A percentile compares a stretch with the other conserved stretches of the same genome.
phyloP scores from a whole-genome alignment of 2,329 filamentous ascomycete genomes.

The Trichoderma sp. region DNA sequence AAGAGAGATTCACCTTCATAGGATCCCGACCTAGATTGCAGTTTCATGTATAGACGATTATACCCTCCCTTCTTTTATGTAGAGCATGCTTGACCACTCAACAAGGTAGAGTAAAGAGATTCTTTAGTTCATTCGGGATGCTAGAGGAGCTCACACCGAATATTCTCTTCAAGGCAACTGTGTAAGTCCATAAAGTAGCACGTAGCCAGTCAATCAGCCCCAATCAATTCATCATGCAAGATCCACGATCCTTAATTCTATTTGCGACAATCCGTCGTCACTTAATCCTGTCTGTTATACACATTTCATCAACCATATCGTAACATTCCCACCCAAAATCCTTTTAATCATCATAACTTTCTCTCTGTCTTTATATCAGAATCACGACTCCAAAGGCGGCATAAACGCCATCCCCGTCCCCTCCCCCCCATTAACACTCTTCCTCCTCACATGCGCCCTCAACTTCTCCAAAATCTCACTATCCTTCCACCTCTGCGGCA shows the following conservation, averaged over 20 bases:
- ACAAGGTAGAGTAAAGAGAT: not conserved
- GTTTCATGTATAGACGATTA: not conserved
- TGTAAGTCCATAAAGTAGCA: not conserved
- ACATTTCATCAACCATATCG: not conserved
- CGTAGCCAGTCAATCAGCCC: not conserved
- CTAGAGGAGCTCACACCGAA: accelerated
- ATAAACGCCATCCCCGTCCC: conserved; percentile 56
- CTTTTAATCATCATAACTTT: too few relatives aligned
- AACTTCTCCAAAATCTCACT: conserved; percentile 76
- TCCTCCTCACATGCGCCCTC: conserved; percentile 71
- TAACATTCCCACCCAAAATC: not conserved
- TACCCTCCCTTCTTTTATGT: not conserved
- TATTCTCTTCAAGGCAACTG: not conserved
- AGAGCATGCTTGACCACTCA: not conserved
- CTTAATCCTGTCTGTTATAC: not conserved
- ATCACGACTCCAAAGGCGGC: conserved; percentile 42
- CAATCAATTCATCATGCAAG: not conserved
- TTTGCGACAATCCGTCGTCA: not conserved
- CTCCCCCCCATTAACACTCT: conserved; percentile 44
- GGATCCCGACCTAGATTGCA: not conserved
- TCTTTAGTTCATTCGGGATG: not conserved
- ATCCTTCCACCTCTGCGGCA: conserved; percentile 79
- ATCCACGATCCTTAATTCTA: not conserved
- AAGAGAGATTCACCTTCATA: not conserved
- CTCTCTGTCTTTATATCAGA: not conserved